Conservation (phyloP, 2,329 filamentous ascomycete species). For the Fusarium secorum region DNA sequence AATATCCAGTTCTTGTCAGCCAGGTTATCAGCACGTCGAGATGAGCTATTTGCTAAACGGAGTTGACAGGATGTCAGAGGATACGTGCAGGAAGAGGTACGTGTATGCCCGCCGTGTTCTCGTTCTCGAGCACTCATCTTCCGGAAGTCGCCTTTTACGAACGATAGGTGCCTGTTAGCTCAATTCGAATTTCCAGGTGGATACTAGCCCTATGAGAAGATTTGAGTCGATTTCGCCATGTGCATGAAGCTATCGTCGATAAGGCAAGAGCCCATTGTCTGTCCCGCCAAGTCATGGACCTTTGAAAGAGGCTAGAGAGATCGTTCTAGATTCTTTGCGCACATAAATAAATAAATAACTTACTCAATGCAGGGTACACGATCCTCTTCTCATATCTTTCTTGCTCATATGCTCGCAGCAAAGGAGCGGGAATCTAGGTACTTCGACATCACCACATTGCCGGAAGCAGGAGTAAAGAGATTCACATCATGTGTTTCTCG, state of each 20-base stretch:
- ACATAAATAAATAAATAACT: background rate
- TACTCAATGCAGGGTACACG: background rate
- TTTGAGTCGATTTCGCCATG: conserved; percentile 2
- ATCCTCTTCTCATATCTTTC: background rate
- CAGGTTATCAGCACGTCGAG: background rate
- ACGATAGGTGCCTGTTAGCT: background rate
- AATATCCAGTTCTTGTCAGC: background rate
- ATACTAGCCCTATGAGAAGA: background rate
- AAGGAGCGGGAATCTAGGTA: background rate
- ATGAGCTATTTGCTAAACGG: too few relatives aligned
- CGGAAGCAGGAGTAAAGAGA: background rate
- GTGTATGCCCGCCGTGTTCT: background rate
- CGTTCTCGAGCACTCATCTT: background rate
- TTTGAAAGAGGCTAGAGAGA: background rate
- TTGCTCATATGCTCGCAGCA: background rate
- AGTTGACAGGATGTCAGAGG: background rate
- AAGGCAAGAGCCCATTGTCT: background rate
- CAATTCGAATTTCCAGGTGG: fast-evolving
- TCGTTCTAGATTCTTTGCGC: background rate
- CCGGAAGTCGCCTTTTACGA: fast-evolving
- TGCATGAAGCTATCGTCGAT: background rate
- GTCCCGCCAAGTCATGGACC: background rate
- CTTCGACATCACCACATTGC: background rate
- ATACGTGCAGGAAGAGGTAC: background rate
- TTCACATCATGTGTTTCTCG: background rate